Conservation (phyloP, 192 early-diverging fungal genomes). For the Podila verticillata region DNA sequence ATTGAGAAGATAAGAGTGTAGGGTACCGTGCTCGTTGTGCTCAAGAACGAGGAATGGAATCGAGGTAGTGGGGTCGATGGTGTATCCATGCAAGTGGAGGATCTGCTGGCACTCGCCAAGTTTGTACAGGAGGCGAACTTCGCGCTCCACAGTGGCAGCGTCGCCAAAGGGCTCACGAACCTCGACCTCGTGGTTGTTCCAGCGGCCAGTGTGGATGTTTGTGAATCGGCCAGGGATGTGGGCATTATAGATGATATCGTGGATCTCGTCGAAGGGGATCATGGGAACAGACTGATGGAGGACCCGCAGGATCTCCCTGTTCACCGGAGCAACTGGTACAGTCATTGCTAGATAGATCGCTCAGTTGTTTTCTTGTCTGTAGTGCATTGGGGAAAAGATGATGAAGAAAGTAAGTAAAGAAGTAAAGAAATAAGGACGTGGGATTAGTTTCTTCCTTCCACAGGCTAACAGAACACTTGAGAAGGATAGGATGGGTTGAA, state of each 20-base stretch:
- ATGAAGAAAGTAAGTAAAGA: not conserved
- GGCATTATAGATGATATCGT: constrained; percentile 35
- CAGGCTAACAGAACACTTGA: too few relatives aligned
- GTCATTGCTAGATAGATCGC: constrained; percentile 13
- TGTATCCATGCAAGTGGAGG: constrained; percentile 25
- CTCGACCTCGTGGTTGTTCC: constrained; percentile 35
- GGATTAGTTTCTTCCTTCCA: not conserved
- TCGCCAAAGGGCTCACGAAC: constrained; percentile 45
- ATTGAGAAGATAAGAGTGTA: constrained; percentile 44
- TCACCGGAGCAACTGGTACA: constrained; percentile 19
- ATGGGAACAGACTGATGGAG: constrained; percentile 40
- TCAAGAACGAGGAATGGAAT: constrained; percentile 32
- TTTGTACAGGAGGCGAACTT: constrained; percentile 44
- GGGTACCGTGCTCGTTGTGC: constrained; percentile 46
- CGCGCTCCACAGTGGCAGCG: constrained; percentile 30
- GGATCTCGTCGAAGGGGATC: constrained; percentile 36
- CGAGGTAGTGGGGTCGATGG: constrained; percentile 23
- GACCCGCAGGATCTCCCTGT: constrained; percentile 21
- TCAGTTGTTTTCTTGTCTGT: not conserved
- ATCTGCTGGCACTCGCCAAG: constrained; percentile 36
- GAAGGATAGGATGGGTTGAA: not conserved
- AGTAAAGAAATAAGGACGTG: not conserved
- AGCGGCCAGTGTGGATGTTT: constrained; percentile 41
- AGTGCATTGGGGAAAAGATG: not conserved
- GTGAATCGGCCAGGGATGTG: constrained; percentile 42